These are phyloP conservation scores for Scheffersomyces lignosus DNA, from an alignment of 805 yeast genomes.

Conservation along the genomic window DNA sequence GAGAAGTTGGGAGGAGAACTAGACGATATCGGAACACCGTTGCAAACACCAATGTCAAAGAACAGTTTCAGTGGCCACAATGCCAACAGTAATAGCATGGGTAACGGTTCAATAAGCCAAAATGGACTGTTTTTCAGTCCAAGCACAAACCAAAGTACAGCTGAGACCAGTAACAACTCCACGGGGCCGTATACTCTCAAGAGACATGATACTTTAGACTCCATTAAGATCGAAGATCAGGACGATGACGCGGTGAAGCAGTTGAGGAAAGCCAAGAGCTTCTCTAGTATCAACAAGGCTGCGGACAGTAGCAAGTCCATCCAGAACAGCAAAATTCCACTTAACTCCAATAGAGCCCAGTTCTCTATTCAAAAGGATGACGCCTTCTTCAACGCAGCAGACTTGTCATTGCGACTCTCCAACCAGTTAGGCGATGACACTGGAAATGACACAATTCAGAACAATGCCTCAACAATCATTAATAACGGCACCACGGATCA, in stretches of 20 bases:
- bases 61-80: constrained; percentile 1
- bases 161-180: neutral
- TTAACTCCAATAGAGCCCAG: too few species aligned
- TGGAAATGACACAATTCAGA: too few species aligned
- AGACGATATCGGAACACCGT: constrained; percentile 22
- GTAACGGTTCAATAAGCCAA: constrained; percentile 3
- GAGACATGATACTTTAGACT: constrained; percentile 29
- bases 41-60: constrained; percentile 17
- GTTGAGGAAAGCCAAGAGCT: constrained; percentile 38
- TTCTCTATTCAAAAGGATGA: constrained; percentile 7
- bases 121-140: constrained; percentile 1
- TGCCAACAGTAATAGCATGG: constrained; percentile 2
- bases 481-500: constrained; percentile 3
- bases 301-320: constrained; percentile 1
- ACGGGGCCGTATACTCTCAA: constrained; percentile 14
- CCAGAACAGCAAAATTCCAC: constrained; percentile 3
- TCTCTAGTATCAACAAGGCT: constrained; percentile 11
- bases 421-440: constrained; percentile 17
- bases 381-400: constrained; percentile 24
- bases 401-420: constrained; percentile 24
- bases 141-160: constrained; percentile 1
- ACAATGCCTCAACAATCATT: too few species aligned
- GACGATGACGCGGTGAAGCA: constrained; percentile 46
- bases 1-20: constrained; percentile 19
- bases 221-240: constrained; percentile 37